phyloP scores from a whole-genome alignment of 2,329 filamentous ascomycete species.

The Fusarium keratoplasticum region DNA sequence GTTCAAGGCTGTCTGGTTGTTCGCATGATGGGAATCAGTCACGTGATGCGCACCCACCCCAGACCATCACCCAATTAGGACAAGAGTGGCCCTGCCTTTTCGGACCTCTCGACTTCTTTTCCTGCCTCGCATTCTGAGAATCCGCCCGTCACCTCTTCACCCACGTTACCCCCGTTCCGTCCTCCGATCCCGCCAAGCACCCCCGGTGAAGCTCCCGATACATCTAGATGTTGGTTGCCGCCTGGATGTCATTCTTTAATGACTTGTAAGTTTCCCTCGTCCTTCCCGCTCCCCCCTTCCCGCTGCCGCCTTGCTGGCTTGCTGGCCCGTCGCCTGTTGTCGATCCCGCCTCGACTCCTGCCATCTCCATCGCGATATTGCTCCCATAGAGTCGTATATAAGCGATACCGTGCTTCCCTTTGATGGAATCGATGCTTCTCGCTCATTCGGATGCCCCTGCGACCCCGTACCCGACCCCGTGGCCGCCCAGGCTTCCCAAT shows the following conservation, averaged over 20 bases:
- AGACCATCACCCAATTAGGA: neutral
- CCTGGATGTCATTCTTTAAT: slow-evolving; percentile 59
- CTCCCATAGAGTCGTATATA: slow-evolving; percentile 42
- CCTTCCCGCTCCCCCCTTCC: slow-evolving; percentile 41
- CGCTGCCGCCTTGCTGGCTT: slow-evolving; percentile 47
- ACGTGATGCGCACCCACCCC: neutral
- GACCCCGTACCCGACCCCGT: slow-evolving; percentile 32
- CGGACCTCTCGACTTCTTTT: slow-evolving; percentile 27
- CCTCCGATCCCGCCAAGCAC: slow-evolving; percentile 45
- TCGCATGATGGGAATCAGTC: neutral
- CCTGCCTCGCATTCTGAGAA: slow-evolving; percentile 53
- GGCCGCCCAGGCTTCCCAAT: slow-evolving; percentile 54
- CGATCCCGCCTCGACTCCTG: slow-evolving; percentile 51
- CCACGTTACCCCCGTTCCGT: slow-evolving; percentile 45
- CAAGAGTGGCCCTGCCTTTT: slow-evolving; percentile 1
- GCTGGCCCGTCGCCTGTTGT: slow-evolving; percentile 51
- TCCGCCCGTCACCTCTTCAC: slow-evolving; percentile 43
- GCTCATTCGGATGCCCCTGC: slow-evolving; percentile 49
- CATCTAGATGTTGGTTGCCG: slow-evolving; percentile 46
- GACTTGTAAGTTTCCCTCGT: slow-evolving; percentile 60
- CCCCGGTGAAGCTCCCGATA: slow-evolving; percentile 39
- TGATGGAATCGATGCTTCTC: slow-evolving; percentile 52
- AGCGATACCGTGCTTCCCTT: slow-evolving; percentile 40
- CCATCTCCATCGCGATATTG: slow-evolving; percentile 51
- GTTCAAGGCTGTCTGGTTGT: neutral